These are phyloP conservation scores for Erodium maritimum DNA, from an alignment of 345 rosid species.

Conservation along the genomic window DNA sequence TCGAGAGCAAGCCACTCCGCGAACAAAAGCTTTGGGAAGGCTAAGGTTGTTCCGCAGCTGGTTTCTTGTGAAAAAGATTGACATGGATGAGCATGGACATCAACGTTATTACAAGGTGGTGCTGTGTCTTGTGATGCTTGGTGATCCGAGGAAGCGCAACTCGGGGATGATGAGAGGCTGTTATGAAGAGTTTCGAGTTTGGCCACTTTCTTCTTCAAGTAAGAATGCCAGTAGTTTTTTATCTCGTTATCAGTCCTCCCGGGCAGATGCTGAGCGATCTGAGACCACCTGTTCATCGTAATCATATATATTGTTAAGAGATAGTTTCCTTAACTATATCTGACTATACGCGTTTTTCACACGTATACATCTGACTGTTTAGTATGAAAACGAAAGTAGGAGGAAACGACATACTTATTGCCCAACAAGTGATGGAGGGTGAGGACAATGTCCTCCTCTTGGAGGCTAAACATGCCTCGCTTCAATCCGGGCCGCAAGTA, in stretches of 20 bases:
- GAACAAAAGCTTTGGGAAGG: slow-evolving; percentile 13
- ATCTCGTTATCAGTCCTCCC: slow-evolving; percentile 97
- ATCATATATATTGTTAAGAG: too few relatives aligned
- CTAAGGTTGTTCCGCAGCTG: neutral
- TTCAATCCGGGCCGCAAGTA: slow-evolving; percentile 83
- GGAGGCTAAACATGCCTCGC: slow-evolving; percentile 41
- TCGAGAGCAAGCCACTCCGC: slow-evolving; percentile 16
- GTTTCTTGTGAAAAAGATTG: too few relatives aligned
- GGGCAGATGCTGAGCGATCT: slow-evolving; percentile 69
- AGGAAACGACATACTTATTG: slow-evolving; percentile 55
- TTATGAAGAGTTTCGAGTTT: neutral
- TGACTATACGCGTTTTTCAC: neutral
- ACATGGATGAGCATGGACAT: too few relatives aligned
- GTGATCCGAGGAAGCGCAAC: too few relatives aligned
- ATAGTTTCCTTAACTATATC: too few relatives aligned
- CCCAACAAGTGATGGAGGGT: slow-evolving; percentile 62
- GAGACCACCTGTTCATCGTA: slow-evolving; percentile 79
- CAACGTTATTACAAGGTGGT: too few relatives aligned
- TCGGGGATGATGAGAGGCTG: too few relatives aligned
- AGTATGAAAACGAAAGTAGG: neutral
- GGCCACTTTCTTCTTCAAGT: slow-evolving; percentile 23
- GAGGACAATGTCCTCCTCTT: slow-evolving; percentile 66
- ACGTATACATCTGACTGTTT: neutral
- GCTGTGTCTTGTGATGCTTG: too few relatives aligned
- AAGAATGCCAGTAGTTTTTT: slow-evolving; percentile 88